Percentiles rank a stretch among this genome's conserved stretches.
phyloP scores from a whole-genome alignment of 192 early-diverging fungal genomes.

The Linnemannia zychae region DNA sequence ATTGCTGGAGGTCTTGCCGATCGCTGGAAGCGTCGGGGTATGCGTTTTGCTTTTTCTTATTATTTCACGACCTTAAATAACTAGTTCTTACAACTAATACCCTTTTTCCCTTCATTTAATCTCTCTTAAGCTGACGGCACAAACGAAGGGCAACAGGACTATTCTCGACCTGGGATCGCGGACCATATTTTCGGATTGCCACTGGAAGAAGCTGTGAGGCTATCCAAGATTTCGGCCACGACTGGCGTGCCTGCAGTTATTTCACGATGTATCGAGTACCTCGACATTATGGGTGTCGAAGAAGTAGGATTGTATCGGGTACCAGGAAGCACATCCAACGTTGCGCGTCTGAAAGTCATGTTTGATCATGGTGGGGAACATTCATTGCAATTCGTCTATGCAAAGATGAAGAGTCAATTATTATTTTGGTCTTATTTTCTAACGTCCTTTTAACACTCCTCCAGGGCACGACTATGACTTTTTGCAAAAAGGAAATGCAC shows the following conservation, averaged over 20 bases:
- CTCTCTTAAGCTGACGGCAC: constrained; percentile 15
- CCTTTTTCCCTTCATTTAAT: not conserved
- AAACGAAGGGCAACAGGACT: constrained; percentile 17
- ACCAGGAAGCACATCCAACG: constrained; percentile 48
- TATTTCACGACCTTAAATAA: not conserved
- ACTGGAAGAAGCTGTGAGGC: constrained; percentile 36
- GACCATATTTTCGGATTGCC: constrained; percentile 42
- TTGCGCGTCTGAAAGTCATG: constrained; percentile 45
- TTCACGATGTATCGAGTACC: constrained; percentile 47
- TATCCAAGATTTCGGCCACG: constrained; percentile 34
- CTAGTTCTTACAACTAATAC: not conserved
- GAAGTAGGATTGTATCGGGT: constrained; percentile 67
- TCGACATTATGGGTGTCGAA: constrained; percentile 60
- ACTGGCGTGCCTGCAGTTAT: constrained; percentile 47
- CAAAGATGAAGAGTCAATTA: constrained; percentile 16
- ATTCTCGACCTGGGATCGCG: constrained; percentile 17
- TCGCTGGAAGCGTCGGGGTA: constrained; percentile 51
- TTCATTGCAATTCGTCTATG: too few relatives aligned
- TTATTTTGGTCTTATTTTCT: not conserved
- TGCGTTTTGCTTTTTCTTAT: not conserved
- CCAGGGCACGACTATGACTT: constrained; percentile 65
- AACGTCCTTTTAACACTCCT: not conserved
- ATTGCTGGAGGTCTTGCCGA: constrained; percentile 48
- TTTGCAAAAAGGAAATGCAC: constrained; percentile 50
- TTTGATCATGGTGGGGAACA: constrained; percentile 53